Conservation (phyloP, 139 green algal species). For the Chlorella sorokiniana region DNA sequence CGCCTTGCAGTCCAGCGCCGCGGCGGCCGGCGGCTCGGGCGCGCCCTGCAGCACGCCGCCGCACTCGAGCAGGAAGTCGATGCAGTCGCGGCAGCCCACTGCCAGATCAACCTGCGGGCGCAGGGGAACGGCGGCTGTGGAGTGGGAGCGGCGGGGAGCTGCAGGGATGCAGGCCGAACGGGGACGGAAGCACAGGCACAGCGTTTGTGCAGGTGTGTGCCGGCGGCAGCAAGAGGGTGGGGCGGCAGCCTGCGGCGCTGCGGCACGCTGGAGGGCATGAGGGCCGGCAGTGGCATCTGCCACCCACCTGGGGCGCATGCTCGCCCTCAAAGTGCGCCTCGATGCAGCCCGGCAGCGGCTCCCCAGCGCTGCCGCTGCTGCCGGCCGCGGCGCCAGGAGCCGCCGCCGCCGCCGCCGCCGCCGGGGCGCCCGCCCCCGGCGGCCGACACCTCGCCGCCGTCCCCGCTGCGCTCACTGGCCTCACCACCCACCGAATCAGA, state of each 20-base stretch:
- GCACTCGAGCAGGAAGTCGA: slow-evolving; percentile 41
- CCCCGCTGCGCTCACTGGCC: not conserved
- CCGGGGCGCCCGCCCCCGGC: not conserved
- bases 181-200: not conserved
- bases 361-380: slow-evolving; percentile 11
- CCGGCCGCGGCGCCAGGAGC: not conserved
- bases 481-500: not conserved
- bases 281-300: not conserved
- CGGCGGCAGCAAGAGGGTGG: not conserved
- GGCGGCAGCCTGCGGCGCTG: not conserved
- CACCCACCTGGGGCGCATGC: slow-evolving; percentile 10
- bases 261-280: too few relatives aligned
- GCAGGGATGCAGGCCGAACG: not conserved
- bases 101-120: not conserved
- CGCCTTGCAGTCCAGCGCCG: slow-evolving; percentile 39
- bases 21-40: not conserved
- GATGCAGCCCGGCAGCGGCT: slow-evolving; percentile 60
- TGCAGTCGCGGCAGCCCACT: slow-evolving; percentile 9
- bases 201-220: not conserved
- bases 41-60: slow-evolving; percentile 22
- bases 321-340: slow-evolving; percentile 30
- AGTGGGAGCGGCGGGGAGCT: not conserved
- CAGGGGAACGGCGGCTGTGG: not conserved
- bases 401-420: not conserved
- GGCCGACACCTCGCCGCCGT: not conserved